phyloP scores from a whole-genome alignment of 176 grass and related monocot species.

The Themeda triandra region DNA sequence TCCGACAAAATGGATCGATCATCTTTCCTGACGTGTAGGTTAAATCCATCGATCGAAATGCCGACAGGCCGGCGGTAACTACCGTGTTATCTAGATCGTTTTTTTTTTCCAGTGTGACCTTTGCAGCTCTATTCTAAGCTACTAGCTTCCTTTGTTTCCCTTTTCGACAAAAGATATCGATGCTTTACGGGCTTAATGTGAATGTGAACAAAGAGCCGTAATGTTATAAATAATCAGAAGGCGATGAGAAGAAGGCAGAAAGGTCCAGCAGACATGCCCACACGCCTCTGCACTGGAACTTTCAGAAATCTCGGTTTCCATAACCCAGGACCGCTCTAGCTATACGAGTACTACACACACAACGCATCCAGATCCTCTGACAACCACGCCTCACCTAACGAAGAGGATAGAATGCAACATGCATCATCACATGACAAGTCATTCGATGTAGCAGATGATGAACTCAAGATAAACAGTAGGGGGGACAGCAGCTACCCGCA shows the following conservation, averaged over 20 bases:
- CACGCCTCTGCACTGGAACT: slow-evolving; percentile 1
- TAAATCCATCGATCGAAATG: slow-evolving; percentile 1
- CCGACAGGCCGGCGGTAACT: background rate
- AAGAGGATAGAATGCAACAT: slow-evolving; percentile 1
- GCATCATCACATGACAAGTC: slow-evolving; percentile 41
- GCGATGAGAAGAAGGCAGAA: background rate
- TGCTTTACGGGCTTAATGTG: background rate
- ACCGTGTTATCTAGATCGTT: background rate
- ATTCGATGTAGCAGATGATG: slow-evolving; percentile 12
- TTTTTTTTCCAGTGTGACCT: background rate
- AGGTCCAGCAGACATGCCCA: background rate
- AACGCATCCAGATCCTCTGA: slow-evolving; percentile 29
- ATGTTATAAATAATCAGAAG: background rate
- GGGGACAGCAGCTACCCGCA: background rate
- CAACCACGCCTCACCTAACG: slow-evolving; percentile 22
- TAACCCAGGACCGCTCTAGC: slow-evolving; percentile 34
- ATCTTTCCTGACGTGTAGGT: background rate
- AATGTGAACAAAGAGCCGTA: background rate
- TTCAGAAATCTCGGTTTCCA: background rate
- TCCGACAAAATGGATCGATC: slow-evolving; percentile 10
- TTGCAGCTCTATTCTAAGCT: background rate
- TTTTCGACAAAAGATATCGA: background rate
- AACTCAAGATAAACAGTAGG: background rate
- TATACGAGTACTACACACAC: background rate
- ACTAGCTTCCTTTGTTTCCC: background rate